Conservation (phyloP, 768 basidiomycete species). For the Saitozyma sp. region DNA sequence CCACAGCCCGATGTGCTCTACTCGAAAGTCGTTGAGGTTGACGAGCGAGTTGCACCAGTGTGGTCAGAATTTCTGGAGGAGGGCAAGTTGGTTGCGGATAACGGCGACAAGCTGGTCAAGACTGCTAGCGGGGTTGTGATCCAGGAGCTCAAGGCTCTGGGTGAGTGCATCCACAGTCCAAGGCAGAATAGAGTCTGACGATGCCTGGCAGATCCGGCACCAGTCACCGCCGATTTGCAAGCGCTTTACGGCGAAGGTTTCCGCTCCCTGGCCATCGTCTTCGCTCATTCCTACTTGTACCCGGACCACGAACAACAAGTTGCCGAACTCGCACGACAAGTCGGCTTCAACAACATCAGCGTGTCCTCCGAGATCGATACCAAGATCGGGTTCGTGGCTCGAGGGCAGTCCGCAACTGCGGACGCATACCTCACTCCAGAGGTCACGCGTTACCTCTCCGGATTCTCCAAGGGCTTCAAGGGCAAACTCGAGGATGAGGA, state of each 20-base stretch:
- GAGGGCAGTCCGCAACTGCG: constrained; percentile 86
- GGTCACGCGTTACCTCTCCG: constrained; percentile 76
- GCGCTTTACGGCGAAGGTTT: constrained; percentile 75
- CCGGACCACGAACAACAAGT: constrained; percentile 78
- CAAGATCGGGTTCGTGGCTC: constrained; percentile 68
- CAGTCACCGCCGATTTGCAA: constrained; percentile 65
- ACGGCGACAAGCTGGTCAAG: constrained; percentile 67
- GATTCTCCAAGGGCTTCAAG: constrained; percentile 85
- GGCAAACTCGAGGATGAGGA: constrained; percentile 56
- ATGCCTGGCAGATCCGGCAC: no score
- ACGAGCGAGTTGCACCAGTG: constrained; percentile 91
- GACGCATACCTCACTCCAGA: constrained; percentile 96
- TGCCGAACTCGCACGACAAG: constrained; percentile 67
- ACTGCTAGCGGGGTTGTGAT: constrained; percentile 58
- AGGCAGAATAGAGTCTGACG: no score
- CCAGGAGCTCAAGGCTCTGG: constrained; percentile 75
- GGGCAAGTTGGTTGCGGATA: constrained; percentile 68
- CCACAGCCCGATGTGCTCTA: constrained; percentile 58
- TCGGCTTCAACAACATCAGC: constrained; percentile 87
- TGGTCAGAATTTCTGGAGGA: constrained; percentile 58
- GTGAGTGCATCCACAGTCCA: constrained; percentile 52
- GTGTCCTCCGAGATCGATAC: constrained; percentile 62
- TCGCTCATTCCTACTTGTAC: constrained; percentile 81
- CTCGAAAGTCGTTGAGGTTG: constrained; percentile 66
- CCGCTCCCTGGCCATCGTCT: constrained; percentile 81